phyloP scores from a whole-genome alignment of 139 green algal genomes.

The Coccomyxa sp. region DNA sequence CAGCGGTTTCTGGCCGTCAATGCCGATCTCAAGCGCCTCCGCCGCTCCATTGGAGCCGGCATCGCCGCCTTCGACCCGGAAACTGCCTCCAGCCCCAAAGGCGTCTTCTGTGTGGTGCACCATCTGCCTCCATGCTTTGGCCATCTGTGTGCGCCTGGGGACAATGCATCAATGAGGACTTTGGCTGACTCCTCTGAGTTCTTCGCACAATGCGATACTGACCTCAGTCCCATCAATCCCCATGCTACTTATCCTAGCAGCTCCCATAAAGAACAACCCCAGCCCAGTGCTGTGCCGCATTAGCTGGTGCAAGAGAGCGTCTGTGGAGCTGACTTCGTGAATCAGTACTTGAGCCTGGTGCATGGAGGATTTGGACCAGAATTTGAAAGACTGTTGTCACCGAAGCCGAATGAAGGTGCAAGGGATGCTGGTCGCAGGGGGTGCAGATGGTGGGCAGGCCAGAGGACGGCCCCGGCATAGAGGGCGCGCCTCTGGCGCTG shows the following conservation, averaged over 20 bases:
- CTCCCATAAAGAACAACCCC: too few relatives aligned
- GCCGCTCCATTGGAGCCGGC: not conserved
- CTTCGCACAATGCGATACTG: not conserved
- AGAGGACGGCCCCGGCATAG: slow-evolving; percentile 6
- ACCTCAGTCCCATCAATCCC: too few relatives aligned
- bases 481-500: slow-evolving; percentile 23
- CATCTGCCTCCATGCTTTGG: too few relatives aligned
- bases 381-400: too few relatives aligned
- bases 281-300: too few relatives aligned
- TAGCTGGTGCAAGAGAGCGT: too few relatives aligned
- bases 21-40: slow-evolving; percentile 27
- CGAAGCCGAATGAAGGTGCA: too few relatives aligned
- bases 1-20: slow-evolving; percentile 34
- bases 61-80: slow-evolving; percentile 23
- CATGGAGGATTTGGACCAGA: too few relatives aligned
- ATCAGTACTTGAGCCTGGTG: too few relatives aligned
- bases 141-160: too few relatives aligned
- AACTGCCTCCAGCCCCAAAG: slow-evolving; percentile 5
- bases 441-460: not conserved
- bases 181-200: not conserved
- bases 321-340: too few relatives aligned
- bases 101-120: slow-evolving; percentile 16
- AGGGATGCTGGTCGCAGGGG: not conserved
- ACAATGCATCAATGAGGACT: not conserved
- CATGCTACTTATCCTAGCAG: too few relatives aligned